Percentiles rank a stretch among this genome's conserved stretches.
Conservation (phyloP, 2,329 filamentous ascomycete genomes). For the Diaporthe citrichinensis region DNA sequence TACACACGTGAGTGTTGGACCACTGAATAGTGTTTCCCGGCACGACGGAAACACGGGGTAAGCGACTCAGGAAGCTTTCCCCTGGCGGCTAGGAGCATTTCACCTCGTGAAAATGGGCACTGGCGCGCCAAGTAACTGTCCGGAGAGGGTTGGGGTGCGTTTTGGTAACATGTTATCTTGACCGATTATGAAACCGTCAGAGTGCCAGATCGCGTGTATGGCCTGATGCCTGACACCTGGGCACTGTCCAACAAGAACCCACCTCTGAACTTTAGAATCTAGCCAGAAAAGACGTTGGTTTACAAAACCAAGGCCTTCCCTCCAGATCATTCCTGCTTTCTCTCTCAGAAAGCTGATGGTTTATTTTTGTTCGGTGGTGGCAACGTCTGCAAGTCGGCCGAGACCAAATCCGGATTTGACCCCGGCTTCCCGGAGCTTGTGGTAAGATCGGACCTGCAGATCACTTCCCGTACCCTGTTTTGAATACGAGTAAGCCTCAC, state of each 20-base stretch:
- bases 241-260: constrained; percentile 15
- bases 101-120: neutral
- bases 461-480: constrained; percentile 36
- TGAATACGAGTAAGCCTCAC: constrained; percentile 37
- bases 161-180: constrained; percentile 32
- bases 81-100: neutral
- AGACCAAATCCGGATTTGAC: constrained; percentile 36
- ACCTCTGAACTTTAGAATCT: neutral
- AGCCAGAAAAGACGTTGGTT: neutral
- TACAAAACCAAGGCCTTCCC: neutral
- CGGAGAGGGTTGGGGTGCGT: constrained; percentile 24
- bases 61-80: constrained; percentile 1
- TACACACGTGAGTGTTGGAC: neutral
- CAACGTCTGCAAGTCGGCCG: constrained; percentile 24
- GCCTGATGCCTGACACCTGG: constrained; percentile 35
- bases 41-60: constrained; percentile 32
- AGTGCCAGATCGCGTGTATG: constrained; percentile 36
- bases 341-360: neutral
- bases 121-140: neutral
- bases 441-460: constrained; percentile 32
- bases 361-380: constrained; percentile 26
- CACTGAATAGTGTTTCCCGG: constrained; percentile 26
- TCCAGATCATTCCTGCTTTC: neutral
- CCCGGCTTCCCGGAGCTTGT: constrained; percentile 32
- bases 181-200: constrained; percentile 34